Base-by-base conservation (phyloP, 768 basidiomycete species). In the Hericium coralloides region DNA sequence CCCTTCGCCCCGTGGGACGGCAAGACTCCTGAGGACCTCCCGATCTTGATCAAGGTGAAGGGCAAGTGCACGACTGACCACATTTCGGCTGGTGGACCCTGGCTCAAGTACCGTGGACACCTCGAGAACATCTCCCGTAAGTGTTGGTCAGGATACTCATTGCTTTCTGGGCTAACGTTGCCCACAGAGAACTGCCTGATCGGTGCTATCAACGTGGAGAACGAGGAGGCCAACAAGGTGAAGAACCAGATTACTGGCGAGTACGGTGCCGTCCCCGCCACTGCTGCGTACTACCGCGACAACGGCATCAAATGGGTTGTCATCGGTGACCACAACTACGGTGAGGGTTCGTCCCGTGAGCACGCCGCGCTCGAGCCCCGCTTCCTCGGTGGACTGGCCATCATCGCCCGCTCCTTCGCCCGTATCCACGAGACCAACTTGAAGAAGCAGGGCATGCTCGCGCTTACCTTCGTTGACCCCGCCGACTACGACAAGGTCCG, bases 381-480 rank as follows among this genome's bases (percentile, higher is more conserved):
- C 52, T 97, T 82, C 82, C 87, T 97, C 58, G 94, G 93, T 59
- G 95, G 95, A 60, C 79, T 93, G 57, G 95, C 95, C 26, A 90
- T 98, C 77, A 95, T 99, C 72, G 89, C 88, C 69, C 84, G 93
- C 70, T 94, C 91, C 37, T 98, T 98, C 73, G 95, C 95, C 54
- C 92, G 95, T 74, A 98, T 98, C 74, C 95, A 95, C 74, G 94
- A 91, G 77, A 92, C 92, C 69, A 94, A 95, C 80, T 76, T 94
- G 83, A 98, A 98, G 88, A 98, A 98, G 83, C 95, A 98, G 77
- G 94, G 94, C 65, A 94, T 95, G 92, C 90, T 98, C 60, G 94
- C 94, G 2, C 78, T 98, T 64, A 97, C 93, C 59, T 97, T 98
- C 69, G 89, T 73, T 59, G 82, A 98, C 74, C 81, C 89, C 15